These are phyloP conservation scores for Salvia hispanica DNA, from an alignment of 257 asterid genomes.

Conservation along the genomic window DNA sequence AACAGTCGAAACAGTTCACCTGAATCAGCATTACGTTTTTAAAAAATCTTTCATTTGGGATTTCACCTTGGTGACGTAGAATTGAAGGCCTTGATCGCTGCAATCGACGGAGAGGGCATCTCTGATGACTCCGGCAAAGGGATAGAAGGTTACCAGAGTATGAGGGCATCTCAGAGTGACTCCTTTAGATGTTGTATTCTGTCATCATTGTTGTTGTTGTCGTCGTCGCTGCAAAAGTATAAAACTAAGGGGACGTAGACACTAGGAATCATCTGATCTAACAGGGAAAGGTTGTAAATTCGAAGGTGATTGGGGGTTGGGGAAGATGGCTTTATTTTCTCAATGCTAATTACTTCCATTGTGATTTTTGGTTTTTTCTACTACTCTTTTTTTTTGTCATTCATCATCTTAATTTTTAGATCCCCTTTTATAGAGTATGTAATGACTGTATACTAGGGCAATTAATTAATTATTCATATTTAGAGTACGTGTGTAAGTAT, in stretches of 20 bases:
- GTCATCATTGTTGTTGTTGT: too few species aligned
- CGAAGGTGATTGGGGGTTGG: constrained; percentile 24
- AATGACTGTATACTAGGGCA: too few species aligned
- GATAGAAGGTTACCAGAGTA: constrained; percentile 15
- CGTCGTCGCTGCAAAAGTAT: neutral
- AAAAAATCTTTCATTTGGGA: constrained; percentile 10
- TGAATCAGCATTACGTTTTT: constrained; percentile 6
- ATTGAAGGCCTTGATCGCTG: constrained; percentile 27
- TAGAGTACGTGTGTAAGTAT: too few species aligned
- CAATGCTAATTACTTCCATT: too few species aligned
- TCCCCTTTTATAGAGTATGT: too few species aligned
- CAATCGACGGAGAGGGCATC: constrained; percentile 23
- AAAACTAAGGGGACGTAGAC: neutral
- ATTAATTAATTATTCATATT: too few species aligned
- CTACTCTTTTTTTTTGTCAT: too few species aligned
- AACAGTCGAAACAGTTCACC: constrained; percentile 31
- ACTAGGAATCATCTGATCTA: constrained; percentile 15
- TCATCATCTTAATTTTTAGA: too few species aligned
- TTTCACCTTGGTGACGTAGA: constrained; percentile 3
- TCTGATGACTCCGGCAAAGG: constrained; percentile 19
- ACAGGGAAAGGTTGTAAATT: constrained; percentile 21
- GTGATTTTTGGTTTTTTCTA: too few species aligned
- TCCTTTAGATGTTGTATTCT: constrained; percentile 17
- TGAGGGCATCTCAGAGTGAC: constrained; percentile 22
- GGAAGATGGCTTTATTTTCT: constrained; percentile 22